phyloP scores from a whole-genome alignment of 306 rosid genomes.

The Prunus armeniaca region DNA sequence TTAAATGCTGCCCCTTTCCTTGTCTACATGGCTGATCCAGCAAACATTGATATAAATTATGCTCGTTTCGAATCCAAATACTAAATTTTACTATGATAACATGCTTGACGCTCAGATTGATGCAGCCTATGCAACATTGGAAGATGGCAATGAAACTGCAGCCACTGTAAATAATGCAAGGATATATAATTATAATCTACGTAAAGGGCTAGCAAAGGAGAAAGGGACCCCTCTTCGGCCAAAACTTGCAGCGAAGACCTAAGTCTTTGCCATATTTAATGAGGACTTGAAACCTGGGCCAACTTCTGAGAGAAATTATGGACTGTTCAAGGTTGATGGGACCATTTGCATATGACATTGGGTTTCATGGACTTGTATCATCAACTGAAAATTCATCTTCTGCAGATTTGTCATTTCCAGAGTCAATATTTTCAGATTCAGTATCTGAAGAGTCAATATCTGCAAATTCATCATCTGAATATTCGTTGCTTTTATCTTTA shows the following conservation, averaged over 20 bases:
- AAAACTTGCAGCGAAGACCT: conserved; percentile 65
- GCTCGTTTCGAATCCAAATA: too few relatives aligned
- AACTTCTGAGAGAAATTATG: conserved; percentile 84
- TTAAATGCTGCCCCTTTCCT: conserved; percentile 83
- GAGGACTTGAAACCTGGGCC: conserved; percentile 65
- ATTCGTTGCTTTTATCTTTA: conserved; percentile 46
- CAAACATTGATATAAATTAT: conserved; percentile 58
- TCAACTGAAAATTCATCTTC: background rate
- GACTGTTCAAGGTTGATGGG: conserved; percentile 88
- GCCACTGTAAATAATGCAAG: conserved; percentile 69
- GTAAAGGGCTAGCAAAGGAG: conserved; percentile 78
- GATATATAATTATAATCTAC: conserved; percentile 77
- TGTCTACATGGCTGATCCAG: conserved; percentile 61
- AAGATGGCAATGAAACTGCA: conserved; percentile 57
- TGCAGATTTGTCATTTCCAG: too few relatives aligned
- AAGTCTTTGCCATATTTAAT: conserved; percentile 76
- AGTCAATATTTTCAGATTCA: too few relatives aligned
- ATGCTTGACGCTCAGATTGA: conserved; percentile 98
- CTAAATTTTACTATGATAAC: conserved; percentile 76
- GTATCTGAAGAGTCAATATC: too few relatives aligned
- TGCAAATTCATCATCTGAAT: conserved; percentile 39
- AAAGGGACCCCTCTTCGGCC: conserved; percentile 94
- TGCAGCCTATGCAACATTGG: conserved; percentile 84
- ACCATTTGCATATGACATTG: conserved; percentile 66
- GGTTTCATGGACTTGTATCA: conserved; percentile 68